Conservation (phyloP, 106 monocot species). For the Platanthera zijinensis region DNA sequence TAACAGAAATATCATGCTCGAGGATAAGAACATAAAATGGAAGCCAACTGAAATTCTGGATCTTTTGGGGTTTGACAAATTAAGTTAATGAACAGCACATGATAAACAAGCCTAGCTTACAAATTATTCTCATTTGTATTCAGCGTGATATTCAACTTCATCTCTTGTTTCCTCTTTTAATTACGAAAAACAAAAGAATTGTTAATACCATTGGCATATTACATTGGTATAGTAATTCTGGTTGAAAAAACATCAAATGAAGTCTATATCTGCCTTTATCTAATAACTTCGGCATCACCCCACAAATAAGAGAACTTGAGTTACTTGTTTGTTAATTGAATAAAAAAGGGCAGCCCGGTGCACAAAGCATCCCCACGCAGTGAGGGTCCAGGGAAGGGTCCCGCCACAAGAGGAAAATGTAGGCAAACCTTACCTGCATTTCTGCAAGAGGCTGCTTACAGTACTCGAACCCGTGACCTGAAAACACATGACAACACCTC, state of each 20-base stretch:
- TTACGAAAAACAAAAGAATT: not conserved
- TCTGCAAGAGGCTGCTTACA: no score
- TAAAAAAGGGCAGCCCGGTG: no score
- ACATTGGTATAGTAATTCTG: not conserved
- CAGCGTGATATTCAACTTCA: not conserved
- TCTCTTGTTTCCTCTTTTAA: not conserved
- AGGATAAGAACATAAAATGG: not conserved
- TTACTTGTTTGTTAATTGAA: no score
- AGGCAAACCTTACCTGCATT: no score
- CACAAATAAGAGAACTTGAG: not conserved
- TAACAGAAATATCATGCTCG: not conserved
- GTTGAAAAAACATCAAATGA: not conserved
- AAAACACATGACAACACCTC: no score
- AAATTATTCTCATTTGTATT: not conserved
- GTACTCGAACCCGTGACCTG: no score
- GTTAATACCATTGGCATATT: not conserved
- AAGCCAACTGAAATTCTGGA: not conserved
- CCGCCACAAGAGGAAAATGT: no score
- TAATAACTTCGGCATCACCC: not conserved
- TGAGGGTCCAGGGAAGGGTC: no score
- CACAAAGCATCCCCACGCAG: no score
- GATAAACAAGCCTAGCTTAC: not conserved
- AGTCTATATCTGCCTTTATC: not conserved
- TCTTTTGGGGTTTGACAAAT: not conserved
- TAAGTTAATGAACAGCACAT: not conserved